Percentiles rank a stretch among this genome's conserved stretches.
These are phyloP conservation scores for Scedosporium boydii DNA, from an alignment of 2,329 filamentous ascomycete genomes.

Conservation along the genomic window DNA sequence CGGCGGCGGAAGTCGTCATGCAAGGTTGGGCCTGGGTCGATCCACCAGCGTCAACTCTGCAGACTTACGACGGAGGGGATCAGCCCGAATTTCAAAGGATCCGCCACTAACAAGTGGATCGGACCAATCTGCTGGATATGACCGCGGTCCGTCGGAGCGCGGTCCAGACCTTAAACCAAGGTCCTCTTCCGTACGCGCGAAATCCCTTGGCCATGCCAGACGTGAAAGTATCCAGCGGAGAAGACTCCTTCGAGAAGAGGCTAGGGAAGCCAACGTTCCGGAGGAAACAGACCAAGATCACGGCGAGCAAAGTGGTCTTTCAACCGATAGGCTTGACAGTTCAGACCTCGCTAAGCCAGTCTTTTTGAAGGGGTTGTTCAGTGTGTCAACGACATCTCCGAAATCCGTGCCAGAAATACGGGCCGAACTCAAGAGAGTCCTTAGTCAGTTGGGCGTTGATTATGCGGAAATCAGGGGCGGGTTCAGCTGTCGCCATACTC, in stretches of 20 bases:
- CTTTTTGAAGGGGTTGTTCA: slow-evolving; percentile 92
- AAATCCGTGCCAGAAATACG: slow-evolving; percentile 82
- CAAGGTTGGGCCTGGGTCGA: slow-evolving; percentile 64
- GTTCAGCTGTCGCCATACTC: slow-evolving; percentile 79
- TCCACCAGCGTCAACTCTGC: slow-evolving; percentile 90
- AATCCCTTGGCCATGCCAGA: slow-evolving; percentile 80
- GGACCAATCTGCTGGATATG: slow-evolving; percentile 57
- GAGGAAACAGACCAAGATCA: slow-evolving; percentile 86
- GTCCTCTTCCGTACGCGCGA: slow-evolving; percentile 62
- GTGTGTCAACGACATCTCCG: slow-evolving; percentile 90
- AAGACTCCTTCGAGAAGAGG: slow-evolving; percentile 62
- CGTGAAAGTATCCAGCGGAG: slow-evolving; percentile 88
- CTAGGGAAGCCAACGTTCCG: slow-evolving; percentile 66
- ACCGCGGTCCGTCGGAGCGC: slow-evolving; percentile 39
- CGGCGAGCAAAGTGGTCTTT: slow-evolving; percentile 46
- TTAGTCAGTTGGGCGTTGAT: slow-evolving; percentile 81
- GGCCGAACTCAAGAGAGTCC: slow-evolving; percentile 79
- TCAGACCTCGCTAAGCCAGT: slow-evolving; percentile 86
- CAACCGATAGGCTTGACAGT: slow-evolving; percentile 52
- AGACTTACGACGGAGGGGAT: slow-evolving; percentile 60
- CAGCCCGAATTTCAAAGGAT: slow-evolving; percentile 44
- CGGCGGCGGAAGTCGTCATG: slow-evolving; percentile 44
- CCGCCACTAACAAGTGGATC: slow-evolving; percentile 70
- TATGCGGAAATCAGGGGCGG: slow-evolving; percentile 89
- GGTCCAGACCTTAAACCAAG: slow-evolving; percentile 44